Percentiles rank a stretch among this genome's conserved stretches.
Conservation (phyloP, 305 asterid genomes). For the Rubia peregrina region DNA sequence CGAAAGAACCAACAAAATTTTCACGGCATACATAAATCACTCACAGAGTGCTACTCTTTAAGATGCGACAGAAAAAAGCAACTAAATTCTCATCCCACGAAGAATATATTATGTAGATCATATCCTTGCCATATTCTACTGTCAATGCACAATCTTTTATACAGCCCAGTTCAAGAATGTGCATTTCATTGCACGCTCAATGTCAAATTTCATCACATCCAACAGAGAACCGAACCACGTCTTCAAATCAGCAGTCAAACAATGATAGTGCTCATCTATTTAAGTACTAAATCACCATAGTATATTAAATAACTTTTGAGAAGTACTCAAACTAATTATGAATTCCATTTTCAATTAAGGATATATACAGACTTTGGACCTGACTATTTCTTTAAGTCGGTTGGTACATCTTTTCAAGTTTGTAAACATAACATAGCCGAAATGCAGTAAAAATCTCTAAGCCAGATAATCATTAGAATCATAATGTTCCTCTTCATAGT, state of each 20-base stretch:
- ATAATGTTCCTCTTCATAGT: no score
- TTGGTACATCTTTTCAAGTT: not conserved
- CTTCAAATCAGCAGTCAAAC: no score
- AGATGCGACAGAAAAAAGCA: not conserved
- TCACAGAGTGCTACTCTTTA: not conserved
- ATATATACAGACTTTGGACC: no score
- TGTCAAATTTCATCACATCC: no score
- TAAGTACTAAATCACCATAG: no score
- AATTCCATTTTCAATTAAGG: no score
- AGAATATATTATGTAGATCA: not conserved
- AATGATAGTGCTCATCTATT: no score
- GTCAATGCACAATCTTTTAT: not conserved
- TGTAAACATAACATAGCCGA: not conserved
- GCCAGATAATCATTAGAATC: not conserved
- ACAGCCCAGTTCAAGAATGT: not conserved
- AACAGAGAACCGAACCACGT: no score
- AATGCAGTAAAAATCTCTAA: not conserved
- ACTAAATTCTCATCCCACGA: not conserved
- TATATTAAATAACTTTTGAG: no score
- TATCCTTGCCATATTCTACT: not conserved
- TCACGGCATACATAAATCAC: not conserved
- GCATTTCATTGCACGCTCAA: no score
- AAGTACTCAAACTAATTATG: no score
- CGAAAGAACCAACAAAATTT: not conserved
- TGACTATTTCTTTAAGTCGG: not conserved